phyloP scores from a whole-genome alignment of 2,329 filamentous ascomycete genomes.

The Amauroascus verrucosus region DNA sequence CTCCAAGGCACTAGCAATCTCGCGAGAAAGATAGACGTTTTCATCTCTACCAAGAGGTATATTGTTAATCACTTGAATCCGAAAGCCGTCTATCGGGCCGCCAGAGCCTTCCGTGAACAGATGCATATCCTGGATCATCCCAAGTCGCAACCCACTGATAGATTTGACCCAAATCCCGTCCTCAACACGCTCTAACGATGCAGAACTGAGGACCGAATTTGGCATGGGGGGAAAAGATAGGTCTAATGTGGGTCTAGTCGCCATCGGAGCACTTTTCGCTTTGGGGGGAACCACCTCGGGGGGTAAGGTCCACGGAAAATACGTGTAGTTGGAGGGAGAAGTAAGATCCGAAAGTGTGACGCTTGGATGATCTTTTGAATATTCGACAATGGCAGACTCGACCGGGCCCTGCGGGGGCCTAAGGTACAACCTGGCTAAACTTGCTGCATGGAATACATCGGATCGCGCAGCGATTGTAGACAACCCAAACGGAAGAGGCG shows the following conservation, averaged over 20 bases:
- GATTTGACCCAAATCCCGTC: slow-evolving; percentile 53
- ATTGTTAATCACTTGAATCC: slow-evolving; percentile 69
- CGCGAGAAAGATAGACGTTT: slow-evolving; percentile 67
- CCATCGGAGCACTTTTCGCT: slow-evolving; percentile 65
- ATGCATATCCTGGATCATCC: slow-evolving; percentile 40
- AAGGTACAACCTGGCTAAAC: slow-evolving; percentile 68
- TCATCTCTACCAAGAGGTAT: slow-evolving; percentile 78
- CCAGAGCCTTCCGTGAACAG: slow-evolving; percentile 19
- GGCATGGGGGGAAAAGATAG: slow-evolving; percentile 53
- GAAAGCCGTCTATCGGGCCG: slow-evolving; percentile 29
- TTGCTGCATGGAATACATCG: slow-evolving; percentile 83
- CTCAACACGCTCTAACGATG: slow-evolving; percentile 46
- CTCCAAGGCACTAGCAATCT: slow-evolving; percentile 57
- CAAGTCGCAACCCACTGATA: slow-evolving; percentile 48
- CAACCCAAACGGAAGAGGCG: slow-evolving; percentile 54
- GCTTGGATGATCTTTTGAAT: slow-evolving; percentile 45
- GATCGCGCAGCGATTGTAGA: slow-evolving; percentile 68
- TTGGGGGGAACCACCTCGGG: slow-evolving; percentile 61
- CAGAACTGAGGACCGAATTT: slow-evolving; percentile 38
- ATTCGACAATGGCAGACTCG: slow-evolving; percentile 48
- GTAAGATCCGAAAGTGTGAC: slow-evolving; percentile 45
- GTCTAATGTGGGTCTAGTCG: slow-evolving; percentile 60
- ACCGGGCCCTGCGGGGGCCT: slow-evolving; percentile 52
- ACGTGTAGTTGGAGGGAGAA: slow-evolving; percentile 65
- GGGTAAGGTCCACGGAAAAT: slow-evolving; percentile 90